phyloP scores from a whole-genome alignment of 192 early-diverging fungal genomes.

The Linderina pennispora region DNA sequence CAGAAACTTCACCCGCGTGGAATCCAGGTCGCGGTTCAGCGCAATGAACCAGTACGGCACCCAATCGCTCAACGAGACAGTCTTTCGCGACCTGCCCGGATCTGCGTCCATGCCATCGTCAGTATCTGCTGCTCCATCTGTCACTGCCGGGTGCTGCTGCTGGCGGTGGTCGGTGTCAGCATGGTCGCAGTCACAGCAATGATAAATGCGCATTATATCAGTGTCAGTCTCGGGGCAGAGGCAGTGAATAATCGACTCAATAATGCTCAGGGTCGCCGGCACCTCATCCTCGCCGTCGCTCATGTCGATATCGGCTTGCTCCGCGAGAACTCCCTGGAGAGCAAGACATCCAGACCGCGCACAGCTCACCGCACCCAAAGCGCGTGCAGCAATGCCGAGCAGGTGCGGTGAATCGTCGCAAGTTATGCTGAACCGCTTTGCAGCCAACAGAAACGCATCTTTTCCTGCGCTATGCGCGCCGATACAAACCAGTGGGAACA shows the following conservation, averaged over 20 bases:
- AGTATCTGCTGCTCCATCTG: too few species aligned
- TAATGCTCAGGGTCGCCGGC: too few species aligned
- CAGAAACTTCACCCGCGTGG: conserved; percentile 20
- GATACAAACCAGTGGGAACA: conserved; percentile 32
- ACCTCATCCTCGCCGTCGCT: too few species aligned
- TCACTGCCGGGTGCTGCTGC: too few species aligned
- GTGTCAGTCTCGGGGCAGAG: too few species aligned
- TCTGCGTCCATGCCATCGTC: too few species aligned
- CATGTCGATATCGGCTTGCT: too few species aligned
- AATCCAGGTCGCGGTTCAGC: conserved; percentile 17
- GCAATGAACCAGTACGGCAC: conserved; percentile 47
- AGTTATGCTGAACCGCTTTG: conserved; percentile 12
- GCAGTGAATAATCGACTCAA: too few species aligned
- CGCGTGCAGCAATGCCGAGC: conserved; percentile 24
- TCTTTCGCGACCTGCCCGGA: not conserved
- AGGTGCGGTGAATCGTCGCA: conserved; percentile 29
- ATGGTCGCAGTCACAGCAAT: too few species aligned
- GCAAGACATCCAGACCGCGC: conserved; percentile 30
- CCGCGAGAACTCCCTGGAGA: too few species aligned
- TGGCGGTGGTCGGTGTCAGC: too few species aligned
- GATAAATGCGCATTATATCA: too few species aligned
- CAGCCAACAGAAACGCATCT: conserved; percentile 8
- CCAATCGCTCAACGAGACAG: conserved; percentile 35
- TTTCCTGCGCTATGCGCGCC: not conserved
- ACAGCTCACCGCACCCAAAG: conserved; percentile 29